These are phyloP conservation scores for Fraxinus sp. DNA, from an alignment of 305 asterid species.

Conservation along the genomic window DNA sequence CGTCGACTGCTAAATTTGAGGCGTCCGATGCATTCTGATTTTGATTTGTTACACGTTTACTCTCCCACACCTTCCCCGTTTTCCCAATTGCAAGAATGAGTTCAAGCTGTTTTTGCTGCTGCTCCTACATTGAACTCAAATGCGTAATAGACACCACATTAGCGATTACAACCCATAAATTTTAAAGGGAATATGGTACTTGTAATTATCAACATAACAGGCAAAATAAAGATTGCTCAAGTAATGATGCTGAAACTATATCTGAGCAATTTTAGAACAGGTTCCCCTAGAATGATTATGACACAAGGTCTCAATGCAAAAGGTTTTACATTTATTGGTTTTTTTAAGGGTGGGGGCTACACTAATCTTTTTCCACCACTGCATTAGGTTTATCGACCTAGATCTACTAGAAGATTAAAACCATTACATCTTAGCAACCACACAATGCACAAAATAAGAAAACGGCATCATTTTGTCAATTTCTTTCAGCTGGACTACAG, in stretches of 20 bases:
- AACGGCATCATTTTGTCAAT: background rate
- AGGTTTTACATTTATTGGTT: background rate
- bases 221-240: background rate
- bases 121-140: conserved; percentile 51
- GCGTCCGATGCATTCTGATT: conserved; percentile 31
- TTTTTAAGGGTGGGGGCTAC: background rate
- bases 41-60: conserved; percentile 28
- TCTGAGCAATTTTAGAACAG: background rate
- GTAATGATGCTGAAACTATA: background rate
- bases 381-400: background rate
- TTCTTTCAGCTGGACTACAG: background rate
- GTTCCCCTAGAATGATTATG: background rate
- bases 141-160: background rate
- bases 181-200: background rate
- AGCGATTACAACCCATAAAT: background rate
- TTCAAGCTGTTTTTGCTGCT: conserved; percentile 79
- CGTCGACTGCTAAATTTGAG: conserved; percentile 35
- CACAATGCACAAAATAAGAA: background rate
- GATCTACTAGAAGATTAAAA: background rate
- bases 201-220: background rate
- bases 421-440: background rate
- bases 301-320: background rate
- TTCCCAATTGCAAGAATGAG: conserved; percentile 73
- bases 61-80: conserved; percentile 54
- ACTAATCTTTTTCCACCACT: background rate